phyloP scores from a whole-genome alignment of 139 green algal genomes.

The Penium margaritaceum region DNA sequence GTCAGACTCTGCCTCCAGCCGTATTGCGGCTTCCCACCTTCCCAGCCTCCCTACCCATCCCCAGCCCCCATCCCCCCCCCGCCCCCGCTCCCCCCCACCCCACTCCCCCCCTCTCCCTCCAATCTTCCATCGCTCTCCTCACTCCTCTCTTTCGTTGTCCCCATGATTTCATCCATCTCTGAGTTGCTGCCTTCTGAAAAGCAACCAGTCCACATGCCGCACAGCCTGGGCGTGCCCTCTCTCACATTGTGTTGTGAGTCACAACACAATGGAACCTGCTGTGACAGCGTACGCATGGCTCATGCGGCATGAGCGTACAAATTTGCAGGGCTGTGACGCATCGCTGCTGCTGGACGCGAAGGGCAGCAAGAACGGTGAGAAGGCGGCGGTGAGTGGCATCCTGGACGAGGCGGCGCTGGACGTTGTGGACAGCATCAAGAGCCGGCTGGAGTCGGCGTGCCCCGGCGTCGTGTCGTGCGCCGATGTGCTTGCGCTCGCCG shows the following conservation, averaged over 20 bases:
- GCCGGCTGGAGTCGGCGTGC: not conserved
- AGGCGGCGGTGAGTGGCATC: not conserved
- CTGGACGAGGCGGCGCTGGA: not conserved
- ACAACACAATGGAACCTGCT: not conserved
- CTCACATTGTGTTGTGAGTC: not conserved
- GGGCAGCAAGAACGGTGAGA: not conserved
- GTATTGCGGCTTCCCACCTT: too few relatives aligned
- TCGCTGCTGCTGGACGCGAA: not conserved
- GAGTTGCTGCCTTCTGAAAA: not conserved
- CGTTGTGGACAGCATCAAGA: conserved; percentile 11
- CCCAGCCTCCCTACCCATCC: too few relatives aligned
- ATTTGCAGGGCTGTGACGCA: not conserved
- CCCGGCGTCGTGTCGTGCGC: conserved; percentile 6
- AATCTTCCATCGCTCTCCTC: too few relatives aligned
- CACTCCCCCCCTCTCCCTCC: too few relatives aligned
- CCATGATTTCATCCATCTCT: too few relatives aligned
- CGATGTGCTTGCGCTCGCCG: not conserved
- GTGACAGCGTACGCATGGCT: not conserved
- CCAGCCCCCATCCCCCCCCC: too few relatives aligned
- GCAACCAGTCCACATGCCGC: not conserved
- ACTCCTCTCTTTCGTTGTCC: too few relatives aligned
- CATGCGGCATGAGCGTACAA: not conserved
- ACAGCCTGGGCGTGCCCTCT: not conserved
- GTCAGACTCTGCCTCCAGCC: too few relatives aligned
- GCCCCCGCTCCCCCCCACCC: too few relatives aligned